A percentile compares a stretch with the other conserved stretches of the same genome.
These are phyloP conservation scores for Erysimum cheiranthoides DNA, from an alignment of 345 rosid genomes.

Conservation along the genomic window DNA sequence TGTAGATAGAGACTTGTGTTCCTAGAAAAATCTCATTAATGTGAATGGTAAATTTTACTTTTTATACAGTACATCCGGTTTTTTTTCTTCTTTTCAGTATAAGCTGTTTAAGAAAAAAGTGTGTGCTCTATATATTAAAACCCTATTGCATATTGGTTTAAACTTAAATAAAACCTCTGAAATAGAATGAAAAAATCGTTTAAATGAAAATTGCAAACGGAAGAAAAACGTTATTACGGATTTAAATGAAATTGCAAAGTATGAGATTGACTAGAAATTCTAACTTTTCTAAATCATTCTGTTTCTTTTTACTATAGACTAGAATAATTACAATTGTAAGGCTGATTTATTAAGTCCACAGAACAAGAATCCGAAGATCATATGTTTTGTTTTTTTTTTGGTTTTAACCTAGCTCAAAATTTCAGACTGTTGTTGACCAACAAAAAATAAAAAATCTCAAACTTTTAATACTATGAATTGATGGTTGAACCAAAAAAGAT, in stretches of 20 bases:
- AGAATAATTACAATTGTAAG: neutral
- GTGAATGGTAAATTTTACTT: neutral
- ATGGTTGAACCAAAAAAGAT: neutral
- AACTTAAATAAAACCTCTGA: too few relatives aligned
- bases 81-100: too few relatives aligned
- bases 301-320: neutral
- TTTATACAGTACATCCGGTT: neutral
- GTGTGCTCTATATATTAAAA: too few relatives aligned
- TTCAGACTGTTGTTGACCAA: neutral
- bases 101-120: too few relatives aligned
- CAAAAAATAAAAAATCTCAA: neutral
- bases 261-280: neutral
- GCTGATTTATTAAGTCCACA: neutral
- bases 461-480: neutral
- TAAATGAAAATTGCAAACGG: neutral
- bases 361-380: neutral
- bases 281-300: neutral
- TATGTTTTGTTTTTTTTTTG: neutral
- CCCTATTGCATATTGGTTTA: too few relatives aligned
- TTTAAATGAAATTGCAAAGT: neutral
- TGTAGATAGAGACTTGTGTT: conserved; percentile 25
- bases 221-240: neutral
- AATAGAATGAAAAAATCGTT: too few relatives aligned
- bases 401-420: neutral
- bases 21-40: conserved; percentile 26